Conservation (phyloP, 2,329 filamentous ascomycete genomes). For the Aschersonia sp. region DNA sequence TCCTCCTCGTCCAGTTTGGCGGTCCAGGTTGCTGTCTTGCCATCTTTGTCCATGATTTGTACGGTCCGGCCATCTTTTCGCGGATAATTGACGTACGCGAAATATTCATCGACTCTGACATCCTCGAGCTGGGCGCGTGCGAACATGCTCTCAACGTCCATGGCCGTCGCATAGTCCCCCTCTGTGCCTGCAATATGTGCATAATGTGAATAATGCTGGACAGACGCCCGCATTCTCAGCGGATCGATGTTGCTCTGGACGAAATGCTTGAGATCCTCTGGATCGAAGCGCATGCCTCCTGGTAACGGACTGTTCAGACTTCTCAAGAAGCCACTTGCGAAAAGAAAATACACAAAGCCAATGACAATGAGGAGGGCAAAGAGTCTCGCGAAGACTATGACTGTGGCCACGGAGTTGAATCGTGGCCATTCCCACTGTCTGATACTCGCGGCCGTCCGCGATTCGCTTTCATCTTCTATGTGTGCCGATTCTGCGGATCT, state of each 20-base stretch:
- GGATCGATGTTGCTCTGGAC: slow-evolving; percentile 61
- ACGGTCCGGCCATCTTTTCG: slow-evolving; percentile 62
- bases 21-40: slow-evolving; percentile 51
- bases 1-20: slow-evolving; percentile 72
- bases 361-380: slow-evolving; percentile 64
- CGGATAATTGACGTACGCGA: slow-evolving; percentile 89
- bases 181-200: slow-evolving; percentile 91
- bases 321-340: slow-evolving; percentile 72
- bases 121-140: slow-evolving; percentile 57
- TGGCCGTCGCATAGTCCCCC: slow-evolving; percentile 73
- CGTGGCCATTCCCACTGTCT: slow-evolving; percentile 18
- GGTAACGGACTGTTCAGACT: slow-evolving; percentile 46
- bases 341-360: slow-evolving; percentile 67
- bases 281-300: slow-evolving; percentile 59
- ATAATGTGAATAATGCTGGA: slow-evolving; percentile 66
- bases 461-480: slow-evolving; percentile 5
- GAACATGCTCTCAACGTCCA: slow-evolving; percentile 74
- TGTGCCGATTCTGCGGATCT: slow-evolving; percentile 12
- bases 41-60: slow-evolving; percentile 59
- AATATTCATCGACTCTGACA: slow-evolving; percentile 62
- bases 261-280: slow-evolving; percentile 65
- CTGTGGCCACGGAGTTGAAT: slow-evolving; percentile 25
- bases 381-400: slow-evolving; percentile 57
- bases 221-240: slow-evolving; percentile 53
- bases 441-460: slow-evolving; percentile 8